A percentile compares a stretch with the other conserved stretches of the same genome.
Conservation (phyloP, 495 filamentous ascomycete species). For the Penicillium fimorum region DNA sequence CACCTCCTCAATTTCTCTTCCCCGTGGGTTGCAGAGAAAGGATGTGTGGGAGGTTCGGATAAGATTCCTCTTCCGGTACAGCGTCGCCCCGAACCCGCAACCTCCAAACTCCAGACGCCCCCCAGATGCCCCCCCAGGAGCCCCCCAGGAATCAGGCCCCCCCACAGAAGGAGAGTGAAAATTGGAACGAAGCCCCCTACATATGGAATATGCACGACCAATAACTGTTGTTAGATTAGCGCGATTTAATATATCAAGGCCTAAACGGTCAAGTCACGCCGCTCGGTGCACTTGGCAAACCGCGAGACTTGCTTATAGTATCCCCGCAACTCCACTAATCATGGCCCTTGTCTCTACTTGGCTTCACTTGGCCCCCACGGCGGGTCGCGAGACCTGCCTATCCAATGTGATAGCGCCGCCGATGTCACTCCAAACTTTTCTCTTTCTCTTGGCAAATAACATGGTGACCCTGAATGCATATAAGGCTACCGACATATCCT, state of each 20-base stretch:
- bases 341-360: neutral
- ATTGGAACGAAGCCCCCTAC: neutral
- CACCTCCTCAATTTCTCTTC: constrained; percentile 4
- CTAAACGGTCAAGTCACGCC: neutral
- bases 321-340: constrained; percentile 9
- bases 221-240: neutral
- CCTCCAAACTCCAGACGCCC: too few relatives aligned
- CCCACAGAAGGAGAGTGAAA: neutral
- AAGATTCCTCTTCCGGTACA: constrained; percentile 4
- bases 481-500: neutral
- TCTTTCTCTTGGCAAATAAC: neutral
- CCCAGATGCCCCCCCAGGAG: neutral
- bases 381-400: constrained; percentile 9
- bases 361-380: constrained; percentile 2
- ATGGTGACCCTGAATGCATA: constrained; percentile 2
- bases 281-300: neutral
- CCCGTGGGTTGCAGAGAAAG: neutral
- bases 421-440: constrained; percentile 6
- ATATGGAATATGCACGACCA: neutral
- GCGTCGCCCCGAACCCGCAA: too few relatives aligned
- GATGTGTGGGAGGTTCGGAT: constrained; percentile 7
- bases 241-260: neutral
- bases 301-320: neutral
- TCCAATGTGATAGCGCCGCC: constrained; percentile 7
- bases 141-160: neutral